phyloP scores from a whole-genome alignment of 345 rosid genomes.

The Citrus glauca region DNA sequence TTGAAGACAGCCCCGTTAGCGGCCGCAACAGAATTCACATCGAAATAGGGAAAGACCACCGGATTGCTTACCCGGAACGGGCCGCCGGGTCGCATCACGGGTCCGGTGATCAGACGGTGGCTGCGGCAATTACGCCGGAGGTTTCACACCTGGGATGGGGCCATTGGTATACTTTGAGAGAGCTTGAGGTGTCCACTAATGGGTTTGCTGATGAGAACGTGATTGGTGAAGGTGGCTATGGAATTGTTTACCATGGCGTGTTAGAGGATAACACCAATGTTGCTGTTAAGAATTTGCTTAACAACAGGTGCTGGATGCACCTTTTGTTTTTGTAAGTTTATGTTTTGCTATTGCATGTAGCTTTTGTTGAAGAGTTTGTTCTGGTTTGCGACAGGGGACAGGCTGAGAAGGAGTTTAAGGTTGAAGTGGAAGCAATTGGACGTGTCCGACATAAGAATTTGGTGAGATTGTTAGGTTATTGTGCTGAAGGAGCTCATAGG shows the following conservation, averaged over 20 bases:
- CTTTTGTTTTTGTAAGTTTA: neutral
- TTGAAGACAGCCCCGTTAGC: constrained; percentile 36
- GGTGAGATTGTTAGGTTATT: constrained; percentile 92
- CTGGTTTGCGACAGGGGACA: constrained; percentile 55
- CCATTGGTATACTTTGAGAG: constrained; percentile 91
- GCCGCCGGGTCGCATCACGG: constrained; percentile 48
- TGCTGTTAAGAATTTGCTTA: constrained; percentile 87
- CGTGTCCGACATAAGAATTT: constrained; percentile 93
- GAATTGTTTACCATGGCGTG: constrained; percentile 83
- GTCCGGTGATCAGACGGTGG: constrained; percentile 50
- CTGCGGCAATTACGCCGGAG: constrained; percentile 53
- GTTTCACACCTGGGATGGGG: constrained; percentile 99
- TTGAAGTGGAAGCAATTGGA: constrained; percentile 96
- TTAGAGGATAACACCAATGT: constrained; percentile 60
- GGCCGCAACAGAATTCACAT: constrained; percentile 59
- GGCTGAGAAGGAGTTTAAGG: constrained; percentile 96
- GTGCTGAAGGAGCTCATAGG: constrained; percentile 98
- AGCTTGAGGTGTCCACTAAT: constrained; percentile 80
- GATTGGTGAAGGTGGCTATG: constrained; percentile 97
- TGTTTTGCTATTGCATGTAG: constrained; percentile 11
- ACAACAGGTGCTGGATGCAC: constrained; percentile 50
- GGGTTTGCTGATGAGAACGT: constrained; percentile 73
- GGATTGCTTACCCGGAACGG: constrained; percentile 75
- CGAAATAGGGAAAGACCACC: constrained; percentile 83
- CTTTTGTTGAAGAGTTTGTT: neutral